Percentiles rank a stretch among this genome's conserved stretches.
phyloP scores from a whole-genome alignment of 306 rosid genomes.

The Rosa multiflora region DNA sequence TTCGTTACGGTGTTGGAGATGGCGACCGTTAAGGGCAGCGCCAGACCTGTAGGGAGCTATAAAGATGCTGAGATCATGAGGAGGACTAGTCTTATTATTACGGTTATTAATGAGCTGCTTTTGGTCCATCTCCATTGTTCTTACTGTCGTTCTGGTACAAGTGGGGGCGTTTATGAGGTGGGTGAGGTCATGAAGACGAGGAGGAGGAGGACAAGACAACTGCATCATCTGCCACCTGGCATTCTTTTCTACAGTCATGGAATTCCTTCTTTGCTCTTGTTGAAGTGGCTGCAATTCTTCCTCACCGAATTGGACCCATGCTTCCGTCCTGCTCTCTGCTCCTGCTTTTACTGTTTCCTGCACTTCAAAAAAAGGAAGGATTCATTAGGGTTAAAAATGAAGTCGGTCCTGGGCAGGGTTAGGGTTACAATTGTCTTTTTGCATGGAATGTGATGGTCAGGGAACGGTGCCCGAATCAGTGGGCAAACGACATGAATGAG shows the following conservation, averaged over 20 bases:
- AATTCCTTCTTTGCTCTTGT: constrained; percentile 51
- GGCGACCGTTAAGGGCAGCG: constrained; percentile 5
- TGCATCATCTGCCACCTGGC: constrained; percentile 89
- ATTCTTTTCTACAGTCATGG: constrained; percentile 54
- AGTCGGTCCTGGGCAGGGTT: not conserved
- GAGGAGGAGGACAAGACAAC: constrained; percentile 39
- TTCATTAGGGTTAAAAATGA: not conserved
- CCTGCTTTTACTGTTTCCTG: constrained; percentile 67
- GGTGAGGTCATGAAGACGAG: constrained; percentile 17
- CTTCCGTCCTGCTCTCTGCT: constrained; percentile 59
- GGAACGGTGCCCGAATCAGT: constrained; percentile 16
- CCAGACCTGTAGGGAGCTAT: constrained; percentile 37
- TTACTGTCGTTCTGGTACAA: constrained; percentile 20
- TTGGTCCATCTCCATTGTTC: constrained; percentile 49
- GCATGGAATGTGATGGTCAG: constrained; percentile 26
- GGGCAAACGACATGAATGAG: constrained; percentile 48
- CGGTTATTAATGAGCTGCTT: constrained; percentile 32
- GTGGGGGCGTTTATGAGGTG: constrained; percentile 43
- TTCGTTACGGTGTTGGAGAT: not conserved
- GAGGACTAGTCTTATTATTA: constrained; percentile 10
- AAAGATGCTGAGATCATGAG: constrained; percentile 49
- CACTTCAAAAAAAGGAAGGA: not conserved
- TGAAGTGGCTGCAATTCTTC: constrained; percentile 60
- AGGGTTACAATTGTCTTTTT: constrained; percentile 48
- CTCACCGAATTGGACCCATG: constrained; percentile 73